Evolutionary conservation across 164 flowering plant genomes (phyloP).

Genomic region (Malania oleifera): DNA sequence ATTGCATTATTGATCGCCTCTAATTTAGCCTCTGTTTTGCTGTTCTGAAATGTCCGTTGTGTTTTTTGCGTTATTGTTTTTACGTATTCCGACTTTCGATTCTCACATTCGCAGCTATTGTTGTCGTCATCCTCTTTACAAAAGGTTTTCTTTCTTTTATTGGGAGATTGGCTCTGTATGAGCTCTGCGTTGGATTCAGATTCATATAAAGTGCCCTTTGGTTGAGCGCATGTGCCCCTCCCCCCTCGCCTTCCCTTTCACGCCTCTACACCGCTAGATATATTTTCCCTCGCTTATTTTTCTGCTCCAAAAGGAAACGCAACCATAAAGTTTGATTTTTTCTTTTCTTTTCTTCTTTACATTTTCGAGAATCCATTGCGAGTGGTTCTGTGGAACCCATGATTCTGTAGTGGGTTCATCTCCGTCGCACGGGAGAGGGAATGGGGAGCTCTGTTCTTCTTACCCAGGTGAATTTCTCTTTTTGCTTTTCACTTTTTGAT

Average conservation of each 20-base stretch:
- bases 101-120: not conserved
- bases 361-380: too few relatives aligned
- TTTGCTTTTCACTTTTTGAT: not conserved
- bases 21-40: too few relatives aligned
- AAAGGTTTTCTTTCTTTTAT: constrained; percentile 17
- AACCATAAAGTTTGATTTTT: not conserved
- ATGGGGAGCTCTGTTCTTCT: constrained; percentile 25
- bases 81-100: too few relatives aligned
- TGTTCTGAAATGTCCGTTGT: not conserved
- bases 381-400: too few relatives aligned
- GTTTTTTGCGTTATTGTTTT: not conserved
- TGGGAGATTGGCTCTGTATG: not conserved
- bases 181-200: constrained; percentile 13
- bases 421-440: constrained; percentile 15
- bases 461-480: constrained; percentile 27
- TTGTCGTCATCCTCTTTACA: constrained; percentile 23
- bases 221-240: constrained; percentile 19
- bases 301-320: not conserved
- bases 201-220: constrained; percentile 12
- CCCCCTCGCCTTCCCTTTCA: too few relatives aligned
- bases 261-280: constrained; percentile 5
- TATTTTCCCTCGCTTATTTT: constrained; percentile 1
- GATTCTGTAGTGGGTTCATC: constrained; percentile 16
- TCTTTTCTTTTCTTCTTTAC: not conserved
- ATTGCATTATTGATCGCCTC: too few relatives aligned